A percentile compares a stretch with the other conserved stretches of the same genome.
Conservation (phyloP, 2,329 filamentous ascomycete species). For the Pseudogymnoascus sp. region DNA sequence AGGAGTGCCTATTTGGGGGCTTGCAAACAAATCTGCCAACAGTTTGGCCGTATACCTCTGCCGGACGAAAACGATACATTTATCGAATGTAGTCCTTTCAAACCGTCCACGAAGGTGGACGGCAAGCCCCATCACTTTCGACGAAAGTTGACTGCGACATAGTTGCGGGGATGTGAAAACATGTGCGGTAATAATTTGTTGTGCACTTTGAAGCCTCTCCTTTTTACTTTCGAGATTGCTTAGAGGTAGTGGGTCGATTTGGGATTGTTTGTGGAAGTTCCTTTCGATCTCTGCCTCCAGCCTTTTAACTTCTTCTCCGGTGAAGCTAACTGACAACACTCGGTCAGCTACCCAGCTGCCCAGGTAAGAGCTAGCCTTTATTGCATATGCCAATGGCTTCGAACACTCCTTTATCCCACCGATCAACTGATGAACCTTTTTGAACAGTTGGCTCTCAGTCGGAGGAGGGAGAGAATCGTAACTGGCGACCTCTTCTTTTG, state of each 20-base stretch:
- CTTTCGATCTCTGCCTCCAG: slow-evolving; percentile 49
- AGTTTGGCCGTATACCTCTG: slow-evolving; percentile 69
- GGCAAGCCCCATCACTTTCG: slow-evolving; percentile 62
- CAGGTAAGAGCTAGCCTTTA: slow-evolving; percentile 54
- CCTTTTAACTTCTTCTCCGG: slow-evolving; percentile 52
- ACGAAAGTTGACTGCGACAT: slow-evolving; percentile 44
- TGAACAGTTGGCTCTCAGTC: slow-evolving; percentile 58
- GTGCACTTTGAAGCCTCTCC: slow-evolving; percentile 49
- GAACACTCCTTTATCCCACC: slow-evolving; percentile 23
- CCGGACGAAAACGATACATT: slow-evolving; percentile 84
- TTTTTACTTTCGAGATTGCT: slow-evolving; percentile 45
- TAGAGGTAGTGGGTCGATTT: slow-evolving; percentile 15
- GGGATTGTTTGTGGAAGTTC: slow-evolving; percentile 27
- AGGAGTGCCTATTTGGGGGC: slow-evolving; percentile 44
- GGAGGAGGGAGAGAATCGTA: slow-evolving; percentile 40
- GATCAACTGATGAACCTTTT: slow-evolving; percentile 23
- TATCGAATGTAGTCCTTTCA: slow-evolving; percentile 43
- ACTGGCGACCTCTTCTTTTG: slow-evolving; percentile 51
- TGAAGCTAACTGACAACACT: slow-evolving; percentile 66
- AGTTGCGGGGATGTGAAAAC: slow-evolving; percentile 33
- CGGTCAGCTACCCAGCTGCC: slow-evolving; percentile 80
- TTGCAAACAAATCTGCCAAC: slow-evolving; percentile 58
- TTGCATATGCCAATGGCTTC: slow-evolving; percentile 41
- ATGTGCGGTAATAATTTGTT: slow-evolving; percentile 46
- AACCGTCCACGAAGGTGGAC: slow-evolving; percentile 57